Base-by-base conservation (phyloP, 768 basidiomycete genomes). In the Mycena alexandri region DNA sequence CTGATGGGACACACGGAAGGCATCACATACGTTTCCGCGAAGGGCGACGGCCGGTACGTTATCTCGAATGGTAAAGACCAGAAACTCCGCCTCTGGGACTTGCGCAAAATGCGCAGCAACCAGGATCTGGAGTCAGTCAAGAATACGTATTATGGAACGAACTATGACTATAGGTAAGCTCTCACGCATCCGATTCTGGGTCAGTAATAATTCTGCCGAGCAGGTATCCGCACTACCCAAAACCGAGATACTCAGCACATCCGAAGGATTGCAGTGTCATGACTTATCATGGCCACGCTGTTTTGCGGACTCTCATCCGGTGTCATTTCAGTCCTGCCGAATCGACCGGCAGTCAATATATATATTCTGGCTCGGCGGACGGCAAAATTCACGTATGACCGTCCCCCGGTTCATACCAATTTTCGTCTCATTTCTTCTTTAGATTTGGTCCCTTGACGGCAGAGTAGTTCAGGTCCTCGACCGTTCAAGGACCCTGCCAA, bases 51-150 rank as follows among this genome's bases (percentile, higher is more conserved):
- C 11, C 90, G 97, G 65, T 98, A 98, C 76, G 83, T 97, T 51
- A 90, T 99, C 50, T 96, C 94, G 19, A 99, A 99, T 74, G 95
- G 95, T 42, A 99, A 99, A 79, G 97, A 99, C 75, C 96, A 99
- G 73, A 88, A 93, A 1, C 82, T 95, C 55, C 89, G 95, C 9
- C 79, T 98, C 24, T 98, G 97, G 93, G 97, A 99, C 79, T 81
- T 98, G 50, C 89, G 97, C 54, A 95, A 92, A 79, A 98, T 99
- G 97, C 85, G 90, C 46, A 90, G 84, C 67, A 91, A 86, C 73
- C 76, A 82, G 19, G 90, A 95, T 47, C 90, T 88, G 71, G 90
- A 93, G 53, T 74, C 72, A 29, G 86, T 88, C 33, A 78, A 81
- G 10, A 69, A 80, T 19, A 77, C 79, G 11, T 69, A 78, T 64